Evolutionary conservation across 306 rosid genomes (phyloP).

Genomic region (Pyrus communis): DNA sequence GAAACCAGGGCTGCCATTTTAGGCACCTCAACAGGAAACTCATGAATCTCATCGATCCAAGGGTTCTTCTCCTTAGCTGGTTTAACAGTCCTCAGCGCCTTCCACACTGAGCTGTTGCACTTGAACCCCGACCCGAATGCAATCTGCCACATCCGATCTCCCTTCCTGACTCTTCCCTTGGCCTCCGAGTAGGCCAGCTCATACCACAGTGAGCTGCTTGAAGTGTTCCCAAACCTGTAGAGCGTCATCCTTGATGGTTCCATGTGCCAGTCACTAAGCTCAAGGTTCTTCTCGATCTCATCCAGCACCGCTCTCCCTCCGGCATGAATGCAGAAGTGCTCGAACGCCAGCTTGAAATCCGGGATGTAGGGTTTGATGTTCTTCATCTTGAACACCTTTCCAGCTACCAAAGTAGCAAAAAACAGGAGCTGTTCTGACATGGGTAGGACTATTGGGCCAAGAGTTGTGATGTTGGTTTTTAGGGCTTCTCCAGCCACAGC

Average conservation of each 20-base stretch:
- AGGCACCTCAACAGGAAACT: slow-evolving; percentile 73
- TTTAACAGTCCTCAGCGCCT: slow-evolving; percentile 53
- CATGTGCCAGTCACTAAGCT: slow-evolving; percentile 78
- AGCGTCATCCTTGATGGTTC: slow-evolving; percentile 95
- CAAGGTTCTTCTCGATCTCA: slow-evolving; percentile 71
- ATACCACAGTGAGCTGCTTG: slow-evolving; percentile 90
- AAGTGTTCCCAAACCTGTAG: slow-evolving; percentile 70
- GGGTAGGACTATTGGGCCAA: slow-evolving; percentile 78
- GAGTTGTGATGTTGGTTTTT: slow-evolving; percentile 80
- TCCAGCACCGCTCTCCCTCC: slow-evolving; percentile 84
- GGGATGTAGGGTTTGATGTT: slow-evolving; percentile 71
- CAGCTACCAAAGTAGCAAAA: slow-evolving; percentile 44
- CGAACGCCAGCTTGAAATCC: slow-evolving; percentile 76
- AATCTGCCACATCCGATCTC: slow-evolving; percentile 85
- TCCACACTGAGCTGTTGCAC: slow-evolving; percentile 93
- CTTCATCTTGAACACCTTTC: slow-evolving; percentile 57
- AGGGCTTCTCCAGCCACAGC: slow-evolving; percentile 84
- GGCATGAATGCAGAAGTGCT: slow-evolving; percentile 82
- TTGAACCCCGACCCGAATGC: slow-evolving; percentile 93
- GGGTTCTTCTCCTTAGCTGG: slow-evolving; percentile 67
- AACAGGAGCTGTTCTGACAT: slow-evolving; percentile 80
- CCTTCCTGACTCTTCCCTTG: slow-evolving; percentile 67
- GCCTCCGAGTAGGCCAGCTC: slow-evolving; percentile 79
- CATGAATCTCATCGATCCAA: slow-evolving; percentile 79
- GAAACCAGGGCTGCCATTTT: slow-evolving; percentile 36